These are phyloP conservation scores for Acrodontium crateriforme DNA, from an alignment of 2,329 filamentous ascomycete species.

Conservation along the genomic window DNA sequence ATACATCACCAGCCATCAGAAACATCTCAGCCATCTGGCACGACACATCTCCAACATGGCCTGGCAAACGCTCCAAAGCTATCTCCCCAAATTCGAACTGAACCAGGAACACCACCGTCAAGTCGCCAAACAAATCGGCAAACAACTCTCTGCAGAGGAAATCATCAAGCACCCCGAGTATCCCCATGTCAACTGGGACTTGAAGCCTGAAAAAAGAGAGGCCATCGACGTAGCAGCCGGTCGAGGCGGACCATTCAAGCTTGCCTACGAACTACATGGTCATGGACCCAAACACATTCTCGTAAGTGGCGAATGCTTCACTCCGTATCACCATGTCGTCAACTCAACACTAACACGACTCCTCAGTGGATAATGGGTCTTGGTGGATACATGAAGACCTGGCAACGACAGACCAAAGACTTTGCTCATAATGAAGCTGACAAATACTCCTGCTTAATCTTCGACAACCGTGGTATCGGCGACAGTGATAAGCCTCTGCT, in stretches of 20 bases:
- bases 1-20: no score
- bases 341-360: constrained; percentile 2
- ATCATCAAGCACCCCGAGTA: constrained; percentile 54
- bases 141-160: constrained; percentile 37
- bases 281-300: constrained; percentile 56
- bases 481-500: constrained; percentile 61
- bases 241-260: constrained; percentile 60
- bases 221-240: constrained; percentile 50
- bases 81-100: constrained; percentile 4
- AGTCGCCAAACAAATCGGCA: constrained; percentile 5
- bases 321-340: constrained; percentile 3
- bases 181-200: constrained; percentile 51
- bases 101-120: constrained; percentile 7
- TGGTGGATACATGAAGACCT: constrained; percentile 52
- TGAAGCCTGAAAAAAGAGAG: constrained; percentile 51
- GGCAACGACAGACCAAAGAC: constrained; percentile 72
- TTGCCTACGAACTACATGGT: constrained; percentile 72
- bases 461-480: constrained; percentile 80
- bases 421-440: constrained; percentile 60
- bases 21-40: no score
- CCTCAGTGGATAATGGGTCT: constrained; percentile 67
- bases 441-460: constrained; percentile 58
- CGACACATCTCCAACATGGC: no score
- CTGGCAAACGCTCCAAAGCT: no score
- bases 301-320: constrained; percentile 37